phyloP scores from a whole-genome alignment of 805 yeast genomes.

The Wickerhamiella occidentalis region DNA sequence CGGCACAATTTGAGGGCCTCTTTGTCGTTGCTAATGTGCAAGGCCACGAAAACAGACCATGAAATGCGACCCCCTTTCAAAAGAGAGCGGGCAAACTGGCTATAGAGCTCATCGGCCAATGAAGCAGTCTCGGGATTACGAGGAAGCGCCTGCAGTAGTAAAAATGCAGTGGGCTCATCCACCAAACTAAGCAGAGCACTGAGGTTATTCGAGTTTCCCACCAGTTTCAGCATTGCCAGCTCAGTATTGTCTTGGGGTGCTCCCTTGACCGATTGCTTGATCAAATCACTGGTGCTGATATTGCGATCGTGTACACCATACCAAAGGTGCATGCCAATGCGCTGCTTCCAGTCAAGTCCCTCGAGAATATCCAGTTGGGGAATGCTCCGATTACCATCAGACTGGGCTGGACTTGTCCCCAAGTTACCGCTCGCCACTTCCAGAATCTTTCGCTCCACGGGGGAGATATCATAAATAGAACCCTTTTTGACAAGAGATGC shows the following conservation, averaged over 20 bases:
- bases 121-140: not conserved
- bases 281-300: not conserved
- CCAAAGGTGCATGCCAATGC: conserved; percentile 46
- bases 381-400: conserved; percentile 14
- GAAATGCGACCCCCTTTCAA: conserved; percentile 39
- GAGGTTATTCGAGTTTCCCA: conserved; percentile 12
- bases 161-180: conserved; percentile 16
- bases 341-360: conserved; percentile 54
- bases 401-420: conserved; percentile 24
- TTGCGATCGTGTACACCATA: conserved; percentile 35
- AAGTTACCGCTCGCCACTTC: conserved; percentile 42
- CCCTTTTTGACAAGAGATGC: conserved; percentile 47
- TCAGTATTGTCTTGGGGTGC: conserved; percentile 11
- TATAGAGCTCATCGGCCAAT: conserved; percentile 14
- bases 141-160: conserved; percentile 18
- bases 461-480: conserved; percentile 38
- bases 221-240: conserved; percentile 17
- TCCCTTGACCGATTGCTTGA: conserved; percentile 10
- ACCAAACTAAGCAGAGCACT: conserved; percentile 13
- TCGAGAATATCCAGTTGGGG: conserved; percentile 21
- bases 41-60: conserved; percentile 51
- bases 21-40: conserved; percentile 42
- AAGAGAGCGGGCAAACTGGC: conserved; percentile 12
- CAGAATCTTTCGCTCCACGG: conserved; percentile 44
- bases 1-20: conserved; percentile 25